Evolutionary conservation across 345 rosid species (phyloP).

Genomic region (Gossypium australe): DNA sequence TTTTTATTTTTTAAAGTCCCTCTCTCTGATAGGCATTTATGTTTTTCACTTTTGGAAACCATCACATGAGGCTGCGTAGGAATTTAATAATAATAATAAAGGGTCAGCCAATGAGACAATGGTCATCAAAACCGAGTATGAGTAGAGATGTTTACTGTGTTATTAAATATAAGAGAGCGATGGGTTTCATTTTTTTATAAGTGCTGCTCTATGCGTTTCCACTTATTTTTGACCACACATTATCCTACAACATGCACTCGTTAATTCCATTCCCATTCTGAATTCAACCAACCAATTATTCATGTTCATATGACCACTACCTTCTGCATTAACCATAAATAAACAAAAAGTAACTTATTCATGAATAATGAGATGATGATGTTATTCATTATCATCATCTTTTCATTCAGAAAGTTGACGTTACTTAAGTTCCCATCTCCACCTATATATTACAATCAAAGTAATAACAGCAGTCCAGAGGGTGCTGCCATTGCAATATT

Average conservation of each 20-base stretch:
- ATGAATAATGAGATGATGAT: background rate
- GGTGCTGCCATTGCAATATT: too few relatives aligned
- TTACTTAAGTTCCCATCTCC: background rate
- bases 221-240: background rate
- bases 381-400: background rate
- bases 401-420: background rate
- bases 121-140: background rate
- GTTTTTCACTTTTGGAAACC: background rate
- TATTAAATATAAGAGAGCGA: background rate
- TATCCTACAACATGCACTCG: background rate
- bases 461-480: too few relatives aligned
- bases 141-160: background rate
- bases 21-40: too few relatives aligned
- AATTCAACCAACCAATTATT: background rate
- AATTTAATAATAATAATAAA: background rate
- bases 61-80: background rate
- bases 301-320: background rate
- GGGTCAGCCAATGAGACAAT: background rate
- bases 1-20: too few relatives aligned
- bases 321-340: background rate
- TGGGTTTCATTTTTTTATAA: background rate
- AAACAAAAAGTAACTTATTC: background rate
- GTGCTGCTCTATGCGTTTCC: background rate
- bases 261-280: background rate
- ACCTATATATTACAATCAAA: background rate